Conservation (phyloP, 306 rosid species). For the Rosa persica region DNA sequence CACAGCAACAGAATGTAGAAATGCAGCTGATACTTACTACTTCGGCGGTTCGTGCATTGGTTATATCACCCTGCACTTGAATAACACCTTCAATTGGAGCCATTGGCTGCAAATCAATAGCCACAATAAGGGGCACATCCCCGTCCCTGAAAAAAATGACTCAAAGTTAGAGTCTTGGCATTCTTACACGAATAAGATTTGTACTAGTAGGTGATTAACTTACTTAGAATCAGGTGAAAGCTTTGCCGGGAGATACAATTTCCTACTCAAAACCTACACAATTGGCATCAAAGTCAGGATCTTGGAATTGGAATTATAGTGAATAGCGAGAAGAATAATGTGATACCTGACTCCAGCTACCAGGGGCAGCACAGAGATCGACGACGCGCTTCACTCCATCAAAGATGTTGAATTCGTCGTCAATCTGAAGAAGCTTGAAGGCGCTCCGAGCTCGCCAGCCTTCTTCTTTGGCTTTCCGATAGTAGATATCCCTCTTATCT, state of each 20-base stretch:
- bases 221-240: slow-evolving; percentile 63
- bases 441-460: slow-evolving; percentile 99
- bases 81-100: slow-evolving; percentile 99
- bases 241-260: slow-evolving; percentile 81
- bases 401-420: slow-evolving; percentile 88
- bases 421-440: slow-evolving; percentile 92
- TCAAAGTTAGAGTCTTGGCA: slow-evolving; percentile 25
- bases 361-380: slow-evolving; percentile 98
- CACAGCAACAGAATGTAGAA: slow-evolving; percentile 3
- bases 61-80: slow-evolving; percentile 98
- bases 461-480: slow-evolving; percentile 95
- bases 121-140: slow-evolving; percentile 87
- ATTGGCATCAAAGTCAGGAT: neutral
- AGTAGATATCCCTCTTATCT: slow-evolving; percentile 95
- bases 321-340: neutral
- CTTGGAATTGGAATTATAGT: neutral
- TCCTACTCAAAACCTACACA: slow-evolving; percentile 84
- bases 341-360: slow-evolving; percentile 99
- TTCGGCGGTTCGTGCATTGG: slow-evolving; percentile 94
- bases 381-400: slow-evolving; percentile 93
- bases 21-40: slow-evolving; percentile 43
- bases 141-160: slow-evolving; percentile 57
- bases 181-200: neutral
- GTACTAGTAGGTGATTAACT: slow-evolving; percentile 22
- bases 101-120: slow-evolving; percentile 99